A percentile compares a stretch with the other conserved stretches of the same genome.
phyloP scores from a whole-genome alignment of 345 rosid species.

The Raphanus sativus region DNA sequence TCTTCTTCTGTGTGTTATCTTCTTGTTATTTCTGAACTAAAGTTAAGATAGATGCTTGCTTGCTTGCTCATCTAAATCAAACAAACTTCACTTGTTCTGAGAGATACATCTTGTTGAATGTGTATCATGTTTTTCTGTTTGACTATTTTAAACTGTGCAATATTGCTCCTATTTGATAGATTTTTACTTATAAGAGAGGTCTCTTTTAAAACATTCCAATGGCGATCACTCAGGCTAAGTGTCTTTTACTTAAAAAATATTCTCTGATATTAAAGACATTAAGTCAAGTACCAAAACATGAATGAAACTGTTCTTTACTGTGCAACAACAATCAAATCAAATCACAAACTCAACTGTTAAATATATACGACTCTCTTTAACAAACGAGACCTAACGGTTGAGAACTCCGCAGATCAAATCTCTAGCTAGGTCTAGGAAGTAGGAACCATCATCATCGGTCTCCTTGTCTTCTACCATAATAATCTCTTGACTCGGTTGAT shows the following conservation, averaged over 20 bases:
- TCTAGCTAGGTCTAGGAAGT: no score
- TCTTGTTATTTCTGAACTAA: not conserved
- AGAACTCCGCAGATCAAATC: no score
- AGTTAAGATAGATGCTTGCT: not conserved
- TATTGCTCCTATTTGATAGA: not conserved
- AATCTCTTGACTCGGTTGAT: no score
- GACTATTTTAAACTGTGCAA: not conserved
- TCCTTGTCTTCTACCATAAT: not conserved
- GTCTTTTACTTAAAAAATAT: not conserved
- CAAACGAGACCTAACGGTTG: not conserved
- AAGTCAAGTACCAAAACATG: not conserved
- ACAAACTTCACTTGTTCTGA: slow-evolving; percentile 9
- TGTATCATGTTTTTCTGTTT: slow-evolving; percentile 1
- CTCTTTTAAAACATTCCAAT: not conserved
- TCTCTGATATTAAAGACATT: not conserved
- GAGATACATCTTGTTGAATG: not conserved
- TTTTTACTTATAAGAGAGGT: not conserved
- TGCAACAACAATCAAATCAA: not conserved
- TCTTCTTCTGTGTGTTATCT: not conserved
- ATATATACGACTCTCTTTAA: not conserved
- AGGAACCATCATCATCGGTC: not conserved
- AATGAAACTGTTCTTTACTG: not conserved
- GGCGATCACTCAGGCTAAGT: not conserved
- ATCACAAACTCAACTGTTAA: not conserved
- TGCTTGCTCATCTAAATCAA: slow-evolving; percentile 8